Evolutionary conservation across 2,329 filamentous ascomycete genomes (phyloP).

Genomic region (Talaromyces sp.): DNA sequence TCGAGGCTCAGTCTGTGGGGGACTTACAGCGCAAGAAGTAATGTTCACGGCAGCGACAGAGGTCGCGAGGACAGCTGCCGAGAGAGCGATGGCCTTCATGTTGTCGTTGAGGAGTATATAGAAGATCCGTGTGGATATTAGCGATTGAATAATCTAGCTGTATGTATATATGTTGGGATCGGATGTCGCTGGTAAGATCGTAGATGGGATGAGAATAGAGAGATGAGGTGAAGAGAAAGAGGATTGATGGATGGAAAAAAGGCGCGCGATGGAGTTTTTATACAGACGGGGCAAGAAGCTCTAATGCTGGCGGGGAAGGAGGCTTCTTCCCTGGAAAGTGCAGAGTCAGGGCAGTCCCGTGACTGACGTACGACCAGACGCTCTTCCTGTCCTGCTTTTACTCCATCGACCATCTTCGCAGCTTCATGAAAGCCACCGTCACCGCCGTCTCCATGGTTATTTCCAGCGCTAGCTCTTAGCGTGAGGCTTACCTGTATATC

Average conservation of each 20-base stretch:
- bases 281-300: background rate
- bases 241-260: background rate
- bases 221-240: background rate
- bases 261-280: background rate
- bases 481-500: background rate
- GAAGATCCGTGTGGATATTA: background rate
- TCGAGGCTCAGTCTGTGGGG: background rate
- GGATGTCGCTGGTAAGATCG: background rate
- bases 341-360: constrained; percentile 1
- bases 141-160: background rate
- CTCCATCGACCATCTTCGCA: background rate
- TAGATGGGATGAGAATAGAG: background rate
- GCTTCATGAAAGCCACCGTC: background rate
- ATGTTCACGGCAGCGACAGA: constrained; percentile 11
- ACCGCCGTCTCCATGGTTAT: background rate
- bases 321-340: background rate
- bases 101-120: background rate
- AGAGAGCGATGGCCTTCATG: constrained; percentile 14
- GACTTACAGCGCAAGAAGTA: constrained; percentile 12
- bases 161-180: constrained; percentile 1
- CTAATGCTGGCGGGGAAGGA: background rate
- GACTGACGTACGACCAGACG: background rate
- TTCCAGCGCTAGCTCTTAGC: background rate
- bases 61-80: constrained; percentile 11
- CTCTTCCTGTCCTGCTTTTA: background rate